phyloP scores from a whole-genome alignment of 2,329 filamentous ascomycete species.

The Talaromyces sp. region DNA sequence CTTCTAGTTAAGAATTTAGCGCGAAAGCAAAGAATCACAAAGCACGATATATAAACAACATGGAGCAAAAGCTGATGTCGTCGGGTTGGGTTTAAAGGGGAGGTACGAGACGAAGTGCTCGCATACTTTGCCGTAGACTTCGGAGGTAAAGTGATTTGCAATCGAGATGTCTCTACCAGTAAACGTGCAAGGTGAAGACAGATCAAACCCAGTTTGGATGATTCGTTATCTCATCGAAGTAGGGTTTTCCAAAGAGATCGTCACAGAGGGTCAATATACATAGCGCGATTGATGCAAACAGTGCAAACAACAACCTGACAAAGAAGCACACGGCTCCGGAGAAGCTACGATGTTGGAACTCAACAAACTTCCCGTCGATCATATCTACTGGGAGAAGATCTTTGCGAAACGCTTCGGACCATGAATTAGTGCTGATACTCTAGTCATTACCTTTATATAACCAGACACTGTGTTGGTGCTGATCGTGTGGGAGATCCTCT shows the following conservation, averaged over 20 bases:
- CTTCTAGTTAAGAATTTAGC: not conserved
- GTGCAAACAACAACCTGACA: constrained; percentile 14
- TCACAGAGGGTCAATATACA: not conserved
- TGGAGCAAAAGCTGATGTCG: not conserved
- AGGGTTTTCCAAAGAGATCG: too few relatives aligned
- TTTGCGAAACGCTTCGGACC: not conserved
- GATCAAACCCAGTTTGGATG: too few relatives aligned
- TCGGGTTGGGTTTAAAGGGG: not conserved
- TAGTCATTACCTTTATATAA: not conserved
- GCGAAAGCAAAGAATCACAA: not conserved
- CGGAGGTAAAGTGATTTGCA: not conserved
- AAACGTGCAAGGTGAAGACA: too few relatives aligned
- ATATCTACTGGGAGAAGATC: not conserved
- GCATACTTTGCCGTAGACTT: not conserved
- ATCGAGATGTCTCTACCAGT: not conserved
- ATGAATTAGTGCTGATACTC: not conserved
- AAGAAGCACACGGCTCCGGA: constrained; percentile 3
- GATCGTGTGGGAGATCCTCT: constrained; percentile 1
- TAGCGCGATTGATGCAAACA: constrained; percentile 11
- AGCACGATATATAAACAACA: not conserved
- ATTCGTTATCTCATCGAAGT: too few relatives aligned
- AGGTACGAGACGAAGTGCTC: not conserved
- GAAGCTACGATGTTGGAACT: not conserved
- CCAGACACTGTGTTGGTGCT: not conserved
- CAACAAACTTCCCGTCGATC: not conserved